Conservation (phyloP, 768 basidiomycete species). For the Pisolithus albus region DNA sequence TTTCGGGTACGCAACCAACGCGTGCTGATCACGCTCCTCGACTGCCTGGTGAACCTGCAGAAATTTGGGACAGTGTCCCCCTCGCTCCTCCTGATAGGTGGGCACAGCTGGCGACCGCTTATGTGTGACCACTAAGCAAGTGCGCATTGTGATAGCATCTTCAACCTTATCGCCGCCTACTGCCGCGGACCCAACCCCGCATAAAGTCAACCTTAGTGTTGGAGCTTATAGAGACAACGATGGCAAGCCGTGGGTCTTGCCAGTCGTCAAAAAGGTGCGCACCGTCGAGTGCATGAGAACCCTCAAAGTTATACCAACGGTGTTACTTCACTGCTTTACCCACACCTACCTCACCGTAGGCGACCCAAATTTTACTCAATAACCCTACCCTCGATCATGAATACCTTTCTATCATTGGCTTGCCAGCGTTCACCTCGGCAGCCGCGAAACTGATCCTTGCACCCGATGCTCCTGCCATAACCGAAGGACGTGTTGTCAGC, state of each 20-base stretch:
- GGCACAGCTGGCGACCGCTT: slow-evolving; percentile 5
- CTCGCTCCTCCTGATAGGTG: slow-evolving; percentile 85
- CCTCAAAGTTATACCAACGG: not conserved
- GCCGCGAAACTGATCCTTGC: slow-evolving; percentile 84
- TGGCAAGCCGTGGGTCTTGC: slow-evolving; percentile 87
- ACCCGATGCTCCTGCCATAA: slow-evolving; percentile 58
- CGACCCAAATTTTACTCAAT: slow-evolving; percentile 60
- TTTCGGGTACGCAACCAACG: not conserved
- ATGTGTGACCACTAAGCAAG: slow-evolving; percentile 3
- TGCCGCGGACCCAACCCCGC: slow-evolving; percentile 66
- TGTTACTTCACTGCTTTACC: slow-evolving; percentile 1
- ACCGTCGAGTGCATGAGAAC: not conserved
- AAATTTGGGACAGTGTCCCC: slow-evolving; percentile 69
- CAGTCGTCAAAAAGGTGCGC: slow-evolving; percentile 79
- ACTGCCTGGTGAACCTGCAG: slow-evolving; percentile 29
- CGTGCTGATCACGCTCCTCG: not conserved
- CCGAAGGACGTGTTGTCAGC: slow-evolving; percentile 64
- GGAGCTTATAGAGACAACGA: slow-evolving; percentile 89
- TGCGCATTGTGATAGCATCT: slow-evolving; percentile 51
- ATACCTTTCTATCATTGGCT: slow-evolving; percentile 86
- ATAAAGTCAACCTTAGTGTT: slow-evolving; percentile 89
- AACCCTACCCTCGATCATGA: slow-evolving; percentile 81
- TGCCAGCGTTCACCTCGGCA: slow-evolving; percentile 72
- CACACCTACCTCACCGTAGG: slow-evolving; percentile 36
- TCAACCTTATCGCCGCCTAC: slow-evolving; percentile 86